phyloP scores from a whole-genome alignment of 371 early-diverging fungal species.

The Smittium culicis region DNA sequence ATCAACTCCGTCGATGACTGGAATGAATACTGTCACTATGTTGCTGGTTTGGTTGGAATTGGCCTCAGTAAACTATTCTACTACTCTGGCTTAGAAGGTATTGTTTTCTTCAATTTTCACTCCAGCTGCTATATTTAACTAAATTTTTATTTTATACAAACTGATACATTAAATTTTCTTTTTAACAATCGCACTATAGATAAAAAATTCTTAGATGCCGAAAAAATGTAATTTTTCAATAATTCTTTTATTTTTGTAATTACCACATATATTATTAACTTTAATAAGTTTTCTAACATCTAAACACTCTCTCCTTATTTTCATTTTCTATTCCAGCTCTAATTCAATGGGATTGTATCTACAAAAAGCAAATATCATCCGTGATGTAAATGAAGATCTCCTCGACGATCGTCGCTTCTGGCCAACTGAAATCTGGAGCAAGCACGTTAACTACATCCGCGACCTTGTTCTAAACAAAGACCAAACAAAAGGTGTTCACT shows the following conservation, averaged over 20 bases:
- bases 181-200: neutral
- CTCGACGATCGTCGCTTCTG: slow-evolving; percentile 82
- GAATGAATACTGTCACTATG: slow-evolving; percentile 93
- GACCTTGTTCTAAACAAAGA: slow-evolving; percentile 38
- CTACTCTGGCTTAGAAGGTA: slow-evolving; percentile 69
- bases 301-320: no score
- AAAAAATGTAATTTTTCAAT: neutral
- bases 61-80: slow-evolving; percentile 83
- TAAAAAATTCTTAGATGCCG: neutral
- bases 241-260: neutral
- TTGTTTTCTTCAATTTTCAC: slow-evolving; percentile 19
- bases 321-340: slow-evolving; percentile 29
- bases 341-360: slow-evolving; percentile 90
- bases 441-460: slow-evolving; percentile 38
- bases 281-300: no score
- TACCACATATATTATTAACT: neutral
- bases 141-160: slow-evolving; percentile 6
- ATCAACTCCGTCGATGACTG: slow-evolving; percentile 71
- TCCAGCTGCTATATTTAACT: no score
- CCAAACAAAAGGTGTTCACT: slow-evolving; percentile 4
- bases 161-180: slow-evolving; percentile 13
- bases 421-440: slow-evolving; percentile 82
- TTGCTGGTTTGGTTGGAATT: slow-evolving; percentile 90
- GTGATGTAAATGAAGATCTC: slow-evolving; percentile 83
- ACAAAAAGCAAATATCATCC: slow-evolving; percentile 91